Evolutionary conservation across 169 alveolate species (phyloP).

Genomic region (Eimeria tenella): DNA sequence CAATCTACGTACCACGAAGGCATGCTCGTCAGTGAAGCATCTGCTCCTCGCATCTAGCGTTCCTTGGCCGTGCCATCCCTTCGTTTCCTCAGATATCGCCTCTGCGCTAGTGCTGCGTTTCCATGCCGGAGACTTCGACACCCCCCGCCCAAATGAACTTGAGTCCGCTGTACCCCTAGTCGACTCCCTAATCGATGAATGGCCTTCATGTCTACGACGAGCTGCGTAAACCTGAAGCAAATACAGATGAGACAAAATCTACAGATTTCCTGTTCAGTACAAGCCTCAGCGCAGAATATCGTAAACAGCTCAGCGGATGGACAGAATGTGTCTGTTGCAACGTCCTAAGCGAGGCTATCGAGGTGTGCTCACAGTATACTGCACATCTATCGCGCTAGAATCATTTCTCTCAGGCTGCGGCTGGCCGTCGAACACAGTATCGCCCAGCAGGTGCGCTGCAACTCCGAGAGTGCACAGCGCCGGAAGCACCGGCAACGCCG

Average conservation of each 20-base stretch:
- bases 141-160: neutral
- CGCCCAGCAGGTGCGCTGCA: slow-evolving; percentile 62
- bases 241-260: neutral
- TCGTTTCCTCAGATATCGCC: slow-evolving; percentile 15
- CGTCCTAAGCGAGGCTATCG: neutral
- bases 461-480: slow-evolving; percentile 55
- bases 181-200: neutral
- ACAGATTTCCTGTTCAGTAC: neutral
- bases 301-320: neutral
- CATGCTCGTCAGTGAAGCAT: slow-evolving; percentile 76
- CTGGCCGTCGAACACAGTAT: slow-evolving; percentile 63
- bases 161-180: neutral
- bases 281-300: neutral
- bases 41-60: slow-evolving; percentile 74
- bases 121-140: slow-evolving; percentile 19
- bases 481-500: slow-evolving; percentile 46
- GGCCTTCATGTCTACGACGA: slow-evolving; percentile 21
- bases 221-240: slow-evolving; percentile 28
- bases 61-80: slow-evolving; percentile 78
- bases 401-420: slow-evolving; percentile 59
- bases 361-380: slow-evolving; percentile 15
- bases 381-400: slow-evolving; percentile 38
- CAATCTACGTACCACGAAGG: slow-evolving; percentile 60
- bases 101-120: slow-evolving; percentile 69
- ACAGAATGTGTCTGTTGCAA: neutral